A percentile compares a stretch with the other conserved stretches of the same genome.
Conservation (phyloP, 2,329 filamentous ascomycete genomes). For the Diaporthe aspalathi region DNA sequence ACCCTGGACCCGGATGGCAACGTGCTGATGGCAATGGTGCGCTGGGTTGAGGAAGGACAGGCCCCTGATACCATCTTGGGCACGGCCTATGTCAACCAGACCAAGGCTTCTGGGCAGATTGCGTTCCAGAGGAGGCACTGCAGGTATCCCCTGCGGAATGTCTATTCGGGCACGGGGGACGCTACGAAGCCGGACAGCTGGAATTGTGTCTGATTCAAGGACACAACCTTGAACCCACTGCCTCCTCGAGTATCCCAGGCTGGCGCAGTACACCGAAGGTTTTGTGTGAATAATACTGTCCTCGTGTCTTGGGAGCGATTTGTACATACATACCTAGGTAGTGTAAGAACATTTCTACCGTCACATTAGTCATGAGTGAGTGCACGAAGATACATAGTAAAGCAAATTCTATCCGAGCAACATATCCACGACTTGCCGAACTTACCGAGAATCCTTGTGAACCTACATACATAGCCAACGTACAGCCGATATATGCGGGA, state of each 20-base stretch:
- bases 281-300: too few species aligned
- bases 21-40: conserved; percentile 56
- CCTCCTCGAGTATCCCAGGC: too few species aligned
- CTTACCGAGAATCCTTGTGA: too few species aligned
- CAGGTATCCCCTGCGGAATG: conserved; percentile 49
- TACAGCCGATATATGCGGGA: neutral
- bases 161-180: conserved; percentile 46
- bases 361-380: neutral
- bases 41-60: conserved; percentile 57
- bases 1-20: conserved; percentile 52
- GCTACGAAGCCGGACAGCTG: conserved; percentile 45
- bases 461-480: too few species aligned
- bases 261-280: too few species aligned
- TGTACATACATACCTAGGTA: conserved; percentile 6
- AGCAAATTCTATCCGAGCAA: too few species aligned
- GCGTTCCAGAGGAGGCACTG: conserved; percentile 50
- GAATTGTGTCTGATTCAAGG: conserved; percentile 47
- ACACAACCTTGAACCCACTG: too few species aligned
- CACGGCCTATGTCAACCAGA: conserved; percentile 49
- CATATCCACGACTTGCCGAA: too few species aligned
- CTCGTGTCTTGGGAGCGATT: neutral
- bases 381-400: neutral
- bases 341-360: neutral
- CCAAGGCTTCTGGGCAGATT: conserved; percentile 42
- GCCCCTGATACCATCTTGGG: conserved; percentile 55